These are phyloP conservation scores for Malania oleifera DNA, from an alignment of 164 flowering plant genomes.

Conservation along the genomic window DNA sequence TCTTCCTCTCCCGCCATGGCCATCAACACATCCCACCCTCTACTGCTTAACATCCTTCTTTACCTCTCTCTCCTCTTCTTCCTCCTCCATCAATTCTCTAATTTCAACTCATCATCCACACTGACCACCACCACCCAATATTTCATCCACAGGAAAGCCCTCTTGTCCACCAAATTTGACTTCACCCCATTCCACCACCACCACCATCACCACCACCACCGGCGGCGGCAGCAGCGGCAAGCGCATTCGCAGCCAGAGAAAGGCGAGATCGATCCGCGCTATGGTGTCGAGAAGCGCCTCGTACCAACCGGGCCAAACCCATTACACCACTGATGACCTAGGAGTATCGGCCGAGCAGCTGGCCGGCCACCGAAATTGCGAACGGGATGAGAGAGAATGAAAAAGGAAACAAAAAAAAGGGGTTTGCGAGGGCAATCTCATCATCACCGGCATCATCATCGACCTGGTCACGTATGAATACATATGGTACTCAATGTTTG, in stretches of 20 bases:
- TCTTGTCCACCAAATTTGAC: constrained; percentile 33
- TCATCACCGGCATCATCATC: background rate
- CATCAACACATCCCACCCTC: constrained; percentile 19
- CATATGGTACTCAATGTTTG: too few relatives aligned
- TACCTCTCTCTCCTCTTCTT: constrained; percentile 35
- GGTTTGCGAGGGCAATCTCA: constrained; percentile 11
- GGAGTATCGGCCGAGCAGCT: too few relatives aligned
- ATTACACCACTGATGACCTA: constrained; percentile 36
- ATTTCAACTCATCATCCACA: constrained; percentile 8
- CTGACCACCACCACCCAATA: background rate
- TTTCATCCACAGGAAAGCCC: constrained; percentile 25
- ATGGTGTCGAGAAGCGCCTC: constrained; percentile 29
- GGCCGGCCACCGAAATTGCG: too few relatives aligned
- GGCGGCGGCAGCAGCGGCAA: constrained; percentile 1
- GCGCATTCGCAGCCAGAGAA: constrained; percentile 10
- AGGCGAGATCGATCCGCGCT: constrained; percentile 41
- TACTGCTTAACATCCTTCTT: constrained; percentile 24
- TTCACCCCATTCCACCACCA: constrained; percentile 27
- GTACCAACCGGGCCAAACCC: constrained; percentile 62
- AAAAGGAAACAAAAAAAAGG: background rate
- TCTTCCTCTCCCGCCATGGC: constrained; percentile 25
- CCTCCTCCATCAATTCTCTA: constrained; percentile 28
- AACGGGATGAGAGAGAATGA: too few relatives aligned
- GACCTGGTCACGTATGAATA: too few relatives aligned
- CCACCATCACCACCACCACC: constrained; percentile 7